Percentiles rank a stretch among this genome's conserved stretches.
These are phyloP conservation scores for Chaetoceros tenuissimus DNA, from an alignment of 108 stramenopile species.

Conservation along the genomic window DNA sequence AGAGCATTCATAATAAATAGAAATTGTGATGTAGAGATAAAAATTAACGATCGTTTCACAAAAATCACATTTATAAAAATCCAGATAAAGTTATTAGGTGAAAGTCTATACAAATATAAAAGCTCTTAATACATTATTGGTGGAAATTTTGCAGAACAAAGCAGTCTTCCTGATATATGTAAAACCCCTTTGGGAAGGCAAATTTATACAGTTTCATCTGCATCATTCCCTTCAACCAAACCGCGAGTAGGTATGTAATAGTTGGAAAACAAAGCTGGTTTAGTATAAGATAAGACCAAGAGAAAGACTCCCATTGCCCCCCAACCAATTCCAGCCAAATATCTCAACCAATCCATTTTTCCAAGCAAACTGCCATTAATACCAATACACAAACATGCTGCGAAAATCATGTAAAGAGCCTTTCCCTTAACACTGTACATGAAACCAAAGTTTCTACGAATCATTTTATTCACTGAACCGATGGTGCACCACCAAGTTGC, in stretches of 20 bases:
- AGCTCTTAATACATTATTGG: no score
- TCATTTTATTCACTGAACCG: slow-evolving; percentile 44
- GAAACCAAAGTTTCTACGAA: slow-evolving; percentile 85
- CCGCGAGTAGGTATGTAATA: slow-evolving; percentile 67
- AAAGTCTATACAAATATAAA: no score
- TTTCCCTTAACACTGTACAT: slow-evolving; percentile 78
- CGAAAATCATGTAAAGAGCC: slow-evolving; percentile 73
- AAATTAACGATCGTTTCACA: no score
- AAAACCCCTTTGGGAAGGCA: no score
- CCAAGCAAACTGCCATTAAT: slow-evolving; percentile 38
- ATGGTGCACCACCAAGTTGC: slow-evolving; percentile 76
- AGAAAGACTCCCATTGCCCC: slow-evolving; percentile 49
- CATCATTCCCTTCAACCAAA: slow-evolving; percentile 17
- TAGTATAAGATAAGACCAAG: slow-evolving; percentile 38
- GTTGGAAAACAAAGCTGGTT: slow-evolving; percentile 38
- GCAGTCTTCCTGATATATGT: no score
- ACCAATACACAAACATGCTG: slow-evolving; percentile 79
- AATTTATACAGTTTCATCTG: slow-evolving; percentile 6
- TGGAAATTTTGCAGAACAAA: no score
- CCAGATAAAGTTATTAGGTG: no score
- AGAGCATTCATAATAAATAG: no score
- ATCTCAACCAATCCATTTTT: slow-evolving; percentile 33
- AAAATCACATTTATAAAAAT: no score
- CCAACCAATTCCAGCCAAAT: slow-evolving; percentile 32
- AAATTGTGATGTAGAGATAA: no score